Evolutionary conservation across 164 flowering plant genomes (phyloP), one percentile per base, ranked within the genome.

Genomic region (Vitis rotundifolia): DNA sequence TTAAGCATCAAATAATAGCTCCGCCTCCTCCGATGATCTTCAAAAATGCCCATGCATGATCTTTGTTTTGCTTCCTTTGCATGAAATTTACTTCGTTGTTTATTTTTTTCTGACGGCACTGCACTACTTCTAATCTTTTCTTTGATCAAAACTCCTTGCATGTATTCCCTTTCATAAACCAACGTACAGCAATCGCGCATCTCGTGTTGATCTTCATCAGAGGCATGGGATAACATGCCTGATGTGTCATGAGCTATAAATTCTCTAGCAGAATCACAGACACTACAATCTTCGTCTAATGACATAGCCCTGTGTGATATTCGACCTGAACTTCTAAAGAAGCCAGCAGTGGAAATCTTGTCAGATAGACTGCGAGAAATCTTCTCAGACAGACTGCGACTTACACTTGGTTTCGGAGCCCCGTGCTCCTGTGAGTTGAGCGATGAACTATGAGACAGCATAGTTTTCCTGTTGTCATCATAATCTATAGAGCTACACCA

Each of bases 101-200:
- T 87, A 50, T 56, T 76, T 76, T 79, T 90, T 14, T 56, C 68
- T 16, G 81, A 58, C 51, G 67, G 11, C 22, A 69, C 79, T 51
- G 68, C 70, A 64, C 74, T 67, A 59, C 73, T 79, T 68, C 68
- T 80, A 59, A 79, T 59, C 56, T 58, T 76, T 78, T 95, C 96
- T 71, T 82, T 85, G 18, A 88, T 84, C 73, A 92, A 71, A 63
- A 95, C 88, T 68, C 99, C 99, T 83, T 94, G 97, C 89, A 89
- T 81, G 72, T 94, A 94, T 69, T 94, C 99, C 81, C 94, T 89
- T 71, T 87, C 97, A 76, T 85, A 89, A 26, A 86, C 89, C 53
- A 82, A 47, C 60, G 67, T 51, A 61, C 62, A 59, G 11, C 57
- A 65, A 28, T 82, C 86, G 69, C 67, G 72, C 61, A 51, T 63